These are phyloP conservation scores for Pythium dissimile DNA, from an alignment of 352 stramenopile genomes.

Conservation along the genomic window DNA sequence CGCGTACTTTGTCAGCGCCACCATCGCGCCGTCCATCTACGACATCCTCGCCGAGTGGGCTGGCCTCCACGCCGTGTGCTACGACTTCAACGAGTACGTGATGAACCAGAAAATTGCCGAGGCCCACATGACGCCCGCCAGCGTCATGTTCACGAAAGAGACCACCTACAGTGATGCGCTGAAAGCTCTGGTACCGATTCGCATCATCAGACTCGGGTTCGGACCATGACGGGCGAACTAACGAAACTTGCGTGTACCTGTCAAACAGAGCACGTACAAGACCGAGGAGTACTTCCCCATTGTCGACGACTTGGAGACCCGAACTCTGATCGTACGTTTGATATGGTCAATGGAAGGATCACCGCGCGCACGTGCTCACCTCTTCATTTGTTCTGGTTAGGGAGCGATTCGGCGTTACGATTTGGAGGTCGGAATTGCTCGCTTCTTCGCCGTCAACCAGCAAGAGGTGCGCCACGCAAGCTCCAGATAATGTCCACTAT, in stretches of 20 bases:
- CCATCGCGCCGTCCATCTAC: conserved; percentile 83
- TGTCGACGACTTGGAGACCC: conserved; percentile 52
- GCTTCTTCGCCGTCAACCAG: conserved; percentile 66
- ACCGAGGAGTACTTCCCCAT: conserved; percentile 80
- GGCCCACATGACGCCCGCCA: conserved; percentile 60
- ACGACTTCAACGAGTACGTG: conserved; percentile 79
- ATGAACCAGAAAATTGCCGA: conserved; percentile 61
- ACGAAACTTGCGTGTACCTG: neutral
- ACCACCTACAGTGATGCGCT: conserved; percentile 75
- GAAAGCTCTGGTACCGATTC: conserved; percentile 42
- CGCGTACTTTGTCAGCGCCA: conserved; percentile 74
- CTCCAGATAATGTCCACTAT: too few species aligned
- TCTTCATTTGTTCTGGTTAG: conserved; percentile 7
- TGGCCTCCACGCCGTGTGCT: conserved; percentile 75
- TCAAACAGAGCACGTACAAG: conserved; percentile 62
- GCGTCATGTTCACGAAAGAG: conserved; percentile 59
- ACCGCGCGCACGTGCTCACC: neutral
- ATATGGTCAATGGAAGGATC: neutral
- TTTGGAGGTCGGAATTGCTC: conserved; percentile 69
- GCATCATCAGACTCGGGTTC: neutral
- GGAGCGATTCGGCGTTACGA: conserved; percentile 70
- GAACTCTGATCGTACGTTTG: conserved; percentile 47
- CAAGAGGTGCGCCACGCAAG: conserved; percentile 32
- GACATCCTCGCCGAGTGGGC: conserved; percentile 79
- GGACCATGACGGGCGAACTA: neutral